Evolutionary conservation across 805 yeast genomes (phyloP), one percentile per base, ranked within the genome.

Genomic region (Metschnikowia matae): DNA sequence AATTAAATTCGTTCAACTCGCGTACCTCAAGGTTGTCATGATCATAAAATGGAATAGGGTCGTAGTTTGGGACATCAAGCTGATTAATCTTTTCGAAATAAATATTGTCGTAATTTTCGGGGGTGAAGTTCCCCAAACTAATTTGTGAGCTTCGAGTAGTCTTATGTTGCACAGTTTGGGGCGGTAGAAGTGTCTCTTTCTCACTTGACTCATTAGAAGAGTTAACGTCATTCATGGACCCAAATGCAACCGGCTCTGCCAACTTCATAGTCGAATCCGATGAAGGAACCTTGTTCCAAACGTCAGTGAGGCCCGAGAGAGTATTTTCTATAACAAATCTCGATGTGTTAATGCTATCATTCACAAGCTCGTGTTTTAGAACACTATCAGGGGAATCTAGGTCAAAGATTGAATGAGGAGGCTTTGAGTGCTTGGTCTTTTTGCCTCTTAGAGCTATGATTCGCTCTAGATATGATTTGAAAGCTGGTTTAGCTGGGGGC

Each of bases 401-500:
- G 10, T 52, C 58, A 17, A 45, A 52, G 2, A 48, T 39, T 13
- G 53, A 52, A 18, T 44, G 46, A 23, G 37, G 31, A 3, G 47
- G 46, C 15, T 21, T 26, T 17, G 40, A 34, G 14, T 44, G 31
- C 32, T 17, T 44, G 8, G 52, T 39, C 10, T 42, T 29, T 8
- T 51, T 46, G 26, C 50, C 52, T 21, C 52, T 56, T 11, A 54
- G 44, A 6, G 62, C 67, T 13, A 69, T 49, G 20, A 69, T 68
- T 35, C 63, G 61, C 45, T 70, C 72, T 14, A 70, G 56, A 53
- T 68, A 70, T 1, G 72, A 67, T 51, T 54, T 56, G 50, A 53
- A 56, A 29, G 37, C 52, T n/a, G 58, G 59, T 48, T 52, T 37
- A 11, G 34, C 44, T 33, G 33, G 33, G 14, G 32, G 17, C 13